These are phyloP conservation scores for Calonectria multiphialidica DNA, from an alignment of 2,329 filamentous ascomycete genomes.

Conservation along the genomic window DNA sequence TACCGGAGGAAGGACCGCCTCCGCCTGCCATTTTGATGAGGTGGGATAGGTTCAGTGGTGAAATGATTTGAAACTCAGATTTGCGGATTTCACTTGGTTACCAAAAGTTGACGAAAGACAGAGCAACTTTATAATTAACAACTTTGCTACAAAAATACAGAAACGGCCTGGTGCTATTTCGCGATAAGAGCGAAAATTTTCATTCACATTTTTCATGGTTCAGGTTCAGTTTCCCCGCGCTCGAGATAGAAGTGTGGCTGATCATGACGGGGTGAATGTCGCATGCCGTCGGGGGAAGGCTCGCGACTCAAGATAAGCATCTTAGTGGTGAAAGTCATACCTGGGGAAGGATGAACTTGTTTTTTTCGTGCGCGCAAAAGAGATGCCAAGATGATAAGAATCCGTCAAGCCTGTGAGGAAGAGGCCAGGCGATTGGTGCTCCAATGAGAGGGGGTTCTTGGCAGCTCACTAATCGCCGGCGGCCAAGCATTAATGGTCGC, in stretches of 20 bases:
- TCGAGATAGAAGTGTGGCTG: not conserved
- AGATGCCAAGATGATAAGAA: slow-evolving; percentile 7
- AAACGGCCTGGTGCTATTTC: not conserved
- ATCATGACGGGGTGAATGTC: not conserved
- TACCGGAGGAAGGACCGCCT: slow-evolving; percentile 13
- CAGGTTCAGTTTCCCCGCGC: not conserved
- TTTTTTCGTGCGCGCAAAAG: not conserved
- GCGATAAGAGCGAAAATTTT: slow-evolving; percentile 3
- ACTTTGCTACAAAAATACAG: not conserved
- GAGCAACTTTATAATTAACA: not conserved
- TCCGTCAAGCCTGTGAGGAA: not conserved
- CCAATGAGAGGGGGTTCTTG: not conserved
- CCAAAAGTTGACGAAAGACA: not conserved
- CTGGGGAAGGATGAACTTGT: not conserved
- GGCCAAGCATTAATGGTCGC: not conserved
- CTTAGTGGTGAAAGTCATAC: not conserved
- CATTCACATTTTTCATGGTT: not conserved
- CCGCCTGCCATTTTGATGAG: not conserved
- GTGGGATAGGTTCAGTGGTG: not conserved
- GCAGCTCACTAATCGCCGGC: not conserved
- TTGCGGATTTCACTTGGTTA: not conserved
- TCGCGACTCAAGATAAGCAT: slow-evolving; percentile 2
- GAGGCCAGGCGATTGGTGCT: not conserved
- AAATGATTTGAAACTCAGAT: not conserved
- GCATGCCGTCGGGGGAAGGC: slow-evolving; percentile 3